phyloP scores from a whole-genome alignment of 768 basidiomycete species.

The Hygrophorus russula region DNA sequence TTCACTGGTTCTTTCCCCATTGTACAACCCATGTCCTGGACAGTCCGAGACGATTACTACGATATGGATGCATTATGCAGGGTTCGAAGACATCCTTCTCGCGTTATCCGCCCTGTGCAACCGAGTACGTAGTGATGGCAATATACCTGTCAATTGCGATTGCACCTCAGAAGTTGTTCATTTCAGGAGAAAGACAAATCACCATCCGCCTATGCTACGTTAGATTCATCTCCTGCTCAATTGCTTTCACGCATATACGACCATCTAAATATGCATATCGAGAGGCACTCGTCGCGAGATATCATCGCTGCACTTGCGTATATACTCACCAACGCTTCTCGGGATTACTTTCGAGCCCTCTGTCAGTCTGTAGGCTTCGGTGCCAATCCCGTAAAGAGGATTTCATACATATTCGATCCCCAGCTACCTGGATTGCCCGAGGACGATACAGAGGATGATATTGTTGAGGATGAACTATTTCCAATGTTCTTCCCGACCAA shows the following conservation, averaged over 20 bases:
- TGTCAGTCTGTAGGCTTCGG: conserved; percentile 50
- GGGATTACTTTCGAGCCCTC: conserved; percentile 48
- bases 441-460: conserved; percentile 27
- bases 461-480: conserved; percentile 32
- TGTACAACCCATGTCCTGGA: conserved; percentile 11
- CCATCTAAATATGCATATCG: conserved; percentile 41
- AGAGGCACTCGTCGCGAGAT: conserved; percentile 34
- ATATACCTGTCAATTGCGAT: not conserved
- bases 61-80: conserved; percentile 39
- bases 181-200: conserved; percentile 20
- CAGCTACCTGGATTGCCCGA: conserved; percentile 8
- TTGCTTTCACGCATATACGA: conserved; percentile 55
- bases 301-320: conserved; percentile 52
- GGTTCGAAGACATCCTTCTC: conserved; percentile 35
- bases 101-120: conserved; percentile 49
- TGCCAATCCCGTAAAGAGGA: conserved; percentile 4
- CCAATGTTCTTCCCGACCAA: conserved; percentile 53
- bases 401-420: conserved; percentile 6
- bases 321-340: conserved; percentile 53
- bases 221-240: conserved; percentile 33
- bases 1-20: conserved; percentile 28
- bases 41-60: conserved; percentile 21
- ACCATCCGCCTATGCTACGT: conserved; percentile 28
- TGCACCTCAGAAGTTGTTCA: not conserved
- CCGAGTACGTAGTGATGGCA: conserved; percentile 32